These are phyloP conservation scores for Nicotiana undulata DNA, from an alignment of 257 asterid species.

Conservation along the genomic window DNA sequence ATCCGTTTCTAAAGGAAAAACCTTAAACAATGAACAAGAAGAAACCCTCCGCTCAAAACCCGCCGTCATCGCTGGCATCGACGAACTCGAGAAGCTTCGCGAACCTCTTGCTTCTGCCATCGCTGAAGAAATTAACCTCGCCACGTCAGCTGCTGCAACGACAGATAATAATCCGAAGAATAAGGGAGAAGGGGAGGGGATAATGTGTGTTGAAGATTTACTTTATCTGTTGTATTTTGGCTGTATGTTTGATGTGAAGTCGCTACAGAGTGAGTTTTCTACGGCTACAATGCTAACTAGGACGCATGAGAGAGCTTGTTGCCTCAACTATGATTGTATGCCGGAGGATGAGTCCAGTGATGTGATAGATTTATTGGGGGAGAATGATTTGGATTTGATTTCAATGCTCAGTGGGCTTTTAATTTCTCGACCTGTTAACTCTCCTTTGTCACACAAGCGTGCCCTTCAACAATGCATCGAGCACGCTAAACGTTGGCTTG, in stretches of 20 bases:
- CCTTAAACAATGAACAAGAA: conserved; percentile 72
- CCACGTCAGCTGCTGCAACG: not conserved
- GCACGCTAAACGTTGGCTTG: conserved; percentile 68
- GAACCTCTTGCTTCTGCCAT: conserved; percentile 57
- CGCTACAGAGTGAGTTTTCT: conserved; percentile 28
- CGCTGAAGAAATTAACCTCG: conserved; percentile 49
- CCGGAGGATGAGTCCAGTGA: conserved; percentile 52
- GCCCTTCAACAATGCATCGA: conserved; percentile 56
- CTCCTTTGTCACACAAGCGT: conserved; percentile 56
- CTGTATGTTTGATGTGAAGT: conserved; percentile 62
- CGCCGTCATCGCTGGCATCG: conserved; percentile 45
- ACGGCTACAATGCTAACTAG: conserved; percentile 38
- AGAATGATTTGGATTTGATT: conserved; percentile 67
- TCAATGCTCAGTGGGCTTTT: conserved; percentile 46
- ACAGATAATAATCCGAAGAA: too few relatives aligned
- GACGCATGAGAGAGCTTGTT: conserved; percentile 74
- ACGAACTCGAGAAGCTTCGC: conserved; percentile 72
- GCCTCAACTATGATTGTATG: conserved; percentile 73
- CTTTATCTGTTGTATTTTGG: conserved; percentile 56
- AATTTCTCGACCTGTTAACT: conserved; percentile 54
- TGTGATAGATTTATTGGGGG: conserved; percentile 37
- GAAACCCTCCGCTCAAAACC: conserved; percentile 72
- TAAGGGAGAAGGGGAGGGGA: too few relatives aligned
- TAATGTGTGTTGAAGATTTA: conserved; percentile 43
- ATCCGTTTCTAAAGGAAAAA: conserved; percentile 49